phyloP scores from a whole-genome alignment of 169 alveolate genomes.

The Eimeria praecox region DNA sequence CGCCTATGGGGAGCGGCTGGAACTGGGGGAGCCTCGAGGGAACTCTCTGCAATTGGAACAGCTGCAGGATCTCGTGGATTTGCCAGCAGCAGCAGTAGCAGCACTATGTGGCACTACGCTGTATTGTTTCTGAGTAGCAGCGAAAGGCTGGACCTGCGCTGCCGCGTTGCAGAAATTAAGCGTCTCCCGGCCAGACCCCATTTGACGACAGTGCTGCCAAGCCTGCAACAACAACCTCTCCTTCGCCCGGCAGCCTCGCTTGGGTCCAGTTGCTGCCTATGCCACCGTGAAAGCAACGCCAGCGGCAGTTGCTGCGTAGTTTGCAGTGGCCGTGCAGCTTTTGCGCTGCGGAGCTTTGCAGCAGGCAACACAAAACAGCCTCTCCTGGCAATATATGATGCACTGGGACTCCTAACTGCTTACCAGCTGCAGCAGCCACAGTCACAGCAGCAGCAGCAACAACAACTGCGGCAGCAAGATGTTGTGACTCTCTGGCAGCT shows the following conservation, averaged over 20 bases:
- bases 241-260: slow-evolving; percentile 20
- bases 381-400: slow-evolving; percentile 70
- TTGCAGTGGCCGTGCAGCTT: slow-evolving; percentile 45
- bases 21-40: neutral
- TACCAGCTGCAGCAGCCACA: slow-evolving; percentile 68
- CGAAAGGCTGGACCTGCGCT: slow-evolving; percentile 64
- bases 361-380: slow-evolving; percentile 35
- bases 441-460: slow-evolving; percentile 18
- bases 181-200: slow-evolving; percentile 79
- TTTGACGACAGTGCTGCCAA: slow-evolving; percentile 44
- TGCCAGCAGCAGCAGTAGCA: neutral
- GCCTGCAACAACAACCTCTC: slow-evolving; percentile 34
- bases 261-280: slow-evolving; percentile 29
- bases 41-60: neutral
- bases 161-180: slow-evolving; percentile 56
- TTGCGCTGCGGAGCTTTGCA: neutral
- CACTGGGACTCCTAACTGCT: slow-evolving; percentile 47
- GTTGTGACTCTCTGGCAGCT: slow-evolving; percentile 55
- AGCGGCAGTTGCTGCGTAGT: slow-evolving; percentile 39
- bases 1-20: slow-evolving; percentile 38
- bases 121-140: slow-evolving; percentile 41
- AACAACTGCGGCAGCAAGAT: slow-evolving; percentile 39
- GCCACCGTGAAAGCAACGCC: slow-evolving; percentile 1
- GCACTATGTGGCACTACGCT: slow-evolving; percentile 63
- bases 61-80: neutral